Evolutionary conservation across 1,139 yeast genomes (phyloP), one percentile per base, ranked within the genome.

Genomic region (Yamadazyma diddensiae): DNA sequence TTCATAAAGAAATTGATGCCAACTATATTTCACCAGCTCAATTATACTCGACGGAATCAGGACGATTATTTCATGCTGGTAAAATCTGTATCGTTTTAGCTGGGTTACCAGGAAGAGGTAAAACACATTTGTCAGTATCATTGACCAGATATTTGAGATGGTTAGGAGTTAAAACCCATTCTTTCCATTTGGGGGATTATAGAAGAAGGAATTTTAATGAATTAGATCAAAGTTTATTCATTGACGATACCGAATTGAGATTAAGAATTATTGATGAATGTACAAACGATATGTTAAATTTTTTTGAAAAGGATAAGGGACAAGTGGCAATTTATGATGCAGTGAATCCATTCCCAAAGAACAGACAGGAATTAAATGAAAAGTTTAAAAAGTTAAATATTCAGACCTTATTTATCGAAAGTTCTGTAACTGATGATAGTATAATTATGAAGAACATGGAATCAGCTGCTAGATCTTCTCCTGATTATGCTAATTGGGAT

Each of bases 261-360:
- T 67, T 68, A 28, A 63, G 70, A 39, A 75, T 90, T 23, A 70
- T 82, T 21, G 68, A 74, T 31, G 74, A 77, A 28, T 86, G 95
- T 51, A 59, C 83, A 32, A 63, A 62, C 33, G 97, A 87, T 53
- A 78, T 92, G 55, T 56, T 74, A 35, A 64, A 66, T 25, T 92
- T 87, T 54, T 87, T 85, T 55, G 73, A 73, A 39, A 73, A 77
- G 22, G 86, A 82, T 42, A 74, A 72, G 50, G 97, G 96, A 9
- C 98, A 92, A 60, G 86, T 94, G 17, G 98, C 95, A 11, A 85
- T 94, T 23, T 92, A 87, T 55, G 99, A 92, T 58, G 98, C 97
- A 0, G 86, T 92, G 37, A 92, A 94, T 57, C 94, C 94, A 2
- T 64, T 82, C 29, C 78, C 82, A 12, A 71, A 72, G 35, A 83